Conservation (phyloP, 179 eudicot genomes). For the Corrigiola litoralis region DNA sequence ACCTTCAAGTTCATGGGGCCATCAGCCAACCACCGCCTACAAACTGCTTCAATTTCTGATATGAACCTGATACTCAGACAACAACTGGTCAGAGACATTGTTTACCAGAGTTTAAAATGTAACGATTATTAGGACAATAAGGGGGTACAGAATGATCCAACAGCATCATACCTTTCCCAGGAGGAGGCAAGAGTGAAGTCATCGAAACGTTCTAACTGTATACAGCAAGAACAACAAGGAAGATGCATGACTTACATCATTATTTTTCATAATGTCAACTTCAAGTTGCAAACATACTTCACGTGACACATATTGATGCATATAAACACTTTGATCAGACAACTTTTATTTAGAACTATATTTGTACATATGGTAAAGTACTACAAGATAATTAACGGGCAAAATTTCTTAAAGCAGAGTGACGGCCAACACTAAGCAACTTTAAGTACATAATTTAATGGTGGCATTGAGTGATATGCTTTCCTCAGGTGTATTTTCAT, state of each 20-base stretch:
- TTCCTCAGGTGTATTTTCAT: too few relatives aligned
- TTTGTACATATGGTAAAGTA: background rate
- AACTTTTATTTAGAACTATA: background rate
- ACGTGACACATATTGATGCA: background rate
- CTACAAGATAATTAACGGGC: too few relatives aligned
- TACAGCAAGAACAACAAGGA: background rate
- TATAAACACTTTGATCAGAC: background rate
- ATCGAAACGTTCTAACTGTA: conserved; percentile 86
- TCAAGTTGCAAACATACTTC: background rate
- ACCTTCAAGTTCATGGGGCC: conserved; percentile 79
- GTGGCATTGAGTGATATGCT: too few relatives aligned
- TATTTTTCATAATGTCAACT: background rate
- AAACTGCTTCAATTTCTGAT: conserved; percentile 90
- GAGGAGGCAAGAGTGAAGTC: conserved; percentile 98
- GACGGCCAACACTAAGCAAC: too few relatives aligned
- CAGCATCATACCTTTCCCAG: conserved; percentile 84
- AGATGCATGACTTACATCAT: conserved; percentile 3
- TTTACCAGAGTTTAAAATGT: background rate
- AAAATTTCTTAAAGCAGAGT: too few relatives aligned
- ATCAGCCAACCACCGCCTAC: conserved; percentile 89
- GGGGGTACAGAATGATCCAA: background rate
- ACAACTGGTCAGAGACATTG: background rate
- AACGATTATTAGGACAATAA: background rate
- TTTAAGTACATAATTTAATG: too few relatives aligned
- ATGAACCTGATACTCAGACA: conserved; percentile 58